These are phyloP conservation scores for Pisolithus tinctorius DNA, from an alignment of 768 basidiomycete species.

Conservation along the genomic window DNA sequence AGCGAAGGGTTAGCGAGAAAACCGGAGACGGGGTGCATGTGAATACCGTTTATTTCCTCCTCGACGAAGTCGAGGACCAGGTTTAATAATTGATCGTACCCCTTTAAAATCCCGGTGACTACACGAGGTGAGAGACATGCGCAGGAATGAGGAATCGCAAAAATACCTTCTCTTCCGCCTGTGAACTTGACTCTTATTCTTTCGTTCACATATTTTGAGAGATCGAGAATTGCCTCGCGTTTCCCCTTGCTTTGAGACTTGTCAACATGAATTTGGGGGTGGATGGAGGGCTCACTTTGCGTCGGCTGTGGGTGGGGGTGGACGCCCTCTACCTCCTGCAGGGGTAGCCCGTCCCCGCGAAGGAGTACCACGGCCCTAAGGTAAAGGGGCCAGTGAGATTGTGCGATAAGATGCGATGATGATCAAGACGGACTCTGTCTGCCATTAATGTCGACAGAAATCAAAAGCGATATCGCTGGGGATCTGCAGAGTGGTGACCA, in stretches of 20 bases:
- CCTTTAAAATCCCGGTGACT: conserved; percentile 93
- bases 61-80: conserved; percentile 94
- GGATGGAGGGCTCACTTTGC: conserved; percentile 20
- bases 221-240: conserved; percentile 91
- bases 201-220: conserved; percentile 90
- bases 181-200: conserved; percentile 94
- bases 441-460: conserved; percentile 13
- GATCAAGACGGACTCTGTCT: conserved; percentile 23
- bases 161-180: conserved; percentile 88
- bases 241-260: conserved; percentile 37
- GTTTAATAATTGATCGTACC: conserved; percentile 93
- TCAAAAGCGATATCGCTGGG: not conserved
- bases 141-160: not conserved
- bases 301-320: conserved; percentile 11
- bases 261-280: conserved; percentile 19
- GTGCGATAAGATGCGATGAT: not conserved
- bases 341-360: conserved; percentile 41
- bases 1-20: conserved; percentile 7
- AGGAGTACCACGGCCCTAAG: conserved; percentile 51
- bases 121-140: conserved; percentile 2
- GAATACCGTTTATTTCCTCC: conserved; percentile 68
- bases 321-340: conserved; percentile 18
- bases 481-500: not conserved
- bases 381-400: conserved; percentile 19
- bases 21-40: conserved; percentile 4